Conservation (phyloP, 192 early-diverging fungal genomes). For the Entomortierella lignicola region DNA sequence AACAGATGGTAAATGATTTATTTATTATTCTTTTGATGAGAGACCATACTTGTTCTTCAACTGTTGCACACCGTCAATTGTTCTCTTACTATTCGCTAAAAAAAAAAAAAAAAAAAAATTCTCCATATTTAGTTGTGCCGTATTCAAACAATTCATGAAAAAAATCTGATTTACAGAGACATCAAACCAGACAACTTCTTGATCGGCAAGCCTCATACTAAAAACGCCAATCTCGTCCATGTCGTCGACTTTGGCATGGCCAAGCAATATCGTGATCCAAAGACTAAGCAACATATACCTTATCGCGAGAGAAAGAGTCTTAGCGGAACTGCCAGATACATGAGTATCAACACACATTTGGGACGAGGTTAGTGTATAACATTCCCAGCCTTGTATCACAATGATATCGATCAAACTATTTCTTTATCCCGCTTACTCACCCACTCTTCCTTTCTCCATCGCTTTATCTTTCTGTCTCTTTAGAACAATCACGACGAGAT, state of each 20-base stretch:
- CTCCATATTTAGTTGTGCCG: conserved; percentile 65
- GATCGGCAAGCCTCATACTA: conserved; percentile 80
- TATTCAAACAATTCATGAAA: conserved; percentile 94
- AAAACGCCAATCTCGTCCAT: conserved; percentile 75
- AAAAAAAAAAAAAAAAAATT: too few relatives aligned
- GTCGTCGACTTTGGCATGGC: conserved; percentile 99
- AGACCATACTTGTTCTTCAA: not conserved
- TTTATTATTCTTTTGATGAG: conserved; percentile 11
- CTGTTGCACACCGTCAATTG: not conserved
- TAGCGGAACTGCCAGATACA: conserved; percentile 97
- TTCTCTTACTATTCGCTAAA: not conserved
- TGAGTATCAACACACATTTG: conserved; percentile 98
- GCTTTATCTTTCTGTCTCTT: conserved; percentile 3
- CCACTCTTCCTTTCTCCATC: not conserved
- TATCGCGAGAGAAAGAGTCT: conserved; percentile 96
- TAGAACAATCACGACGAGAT: conserved; percentile 97
- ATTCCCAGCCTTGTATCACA: not conserved
- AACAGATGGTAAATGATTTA: conserved; percentile 81
- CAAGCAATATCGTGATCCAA: conserved; percentile 96
- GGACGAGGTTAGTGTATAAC: conserved; percentile 81
- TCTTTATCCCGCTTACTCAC: not conserved
- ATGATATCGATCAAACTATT: too few relatives aligned
- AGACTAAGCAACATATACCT: conserved; percentile 96
- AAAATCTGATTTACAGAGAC: conserved; percentile 96
- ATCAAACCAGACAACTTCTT: conserved; percentile 99